Conservation (phyloP, 163 green algal species). For the Scenedesmus sp. region DNA sequence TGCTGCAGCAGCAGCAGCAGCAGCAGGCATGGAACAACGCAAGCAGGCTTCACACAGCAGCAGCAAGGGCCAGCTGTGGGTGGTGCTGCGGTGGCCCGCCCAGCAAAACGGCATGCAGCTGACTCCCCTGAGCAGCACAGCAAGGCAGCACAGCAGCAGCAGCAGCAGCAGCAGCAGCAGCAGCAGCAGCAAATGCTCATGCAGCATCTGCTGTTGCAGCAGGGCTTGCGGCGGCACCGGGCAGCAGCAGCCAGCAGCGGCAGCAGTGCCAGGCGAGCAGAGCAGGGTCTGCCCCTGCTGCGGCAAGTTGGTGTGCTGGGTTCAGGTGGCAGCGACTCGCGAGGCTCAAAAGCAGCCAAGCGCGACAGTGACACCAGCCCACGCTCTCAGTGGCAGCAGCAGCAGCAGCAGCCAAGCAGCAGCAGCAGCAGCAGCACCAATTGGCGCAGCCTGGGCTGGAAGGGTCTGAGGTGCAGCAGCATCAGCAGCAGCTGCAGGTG, state of each 20-base stretch:
- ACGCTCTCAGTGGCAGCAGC: conserved; percentile 3
- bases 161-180: conserved; percentile 20
- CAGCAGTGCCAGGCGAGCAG: too few species aligned
- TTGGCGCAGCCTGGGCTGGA: too few species aligned
- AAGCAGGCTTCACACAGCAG: neutral
- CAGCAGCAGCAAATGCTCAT: too few species aligned
- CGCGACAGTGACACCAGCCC: conserved; percentile 32
- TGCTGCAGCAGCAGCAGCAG: neutral
- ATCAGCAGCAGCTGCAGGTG: conserved; percentile 11
- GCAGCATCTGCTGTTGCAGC: neutral
- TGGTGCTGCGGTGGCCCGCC: neutral
- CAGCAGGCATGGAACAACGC: neutral
- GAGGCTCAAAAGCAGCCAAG: conserved; percentile 6
- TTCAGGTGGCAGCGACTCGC: neutral
- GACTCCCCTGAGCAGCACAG: neutral
- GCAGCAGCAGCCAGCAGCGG: too few species aligned
- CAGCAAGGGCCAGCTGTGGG: neutral
- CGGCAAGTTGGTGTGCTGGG: conserved; percentile 1
- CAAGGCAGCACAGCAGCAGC: conserved; percentile 1
- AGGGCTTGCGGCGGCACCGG: neutral
- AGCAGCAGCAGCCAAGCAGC: conserved; percentile 22
- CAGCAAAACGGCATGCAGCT: neutral
- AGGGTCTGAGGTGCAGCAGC: too few species aligned
- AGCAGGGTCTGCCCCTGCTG: neutral
- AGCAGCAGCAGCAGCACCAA: conserved; percentile 10